Conservation (phyloP, 441 rosid genomes). For the Rhodomyrtus psidioides region DNA sequence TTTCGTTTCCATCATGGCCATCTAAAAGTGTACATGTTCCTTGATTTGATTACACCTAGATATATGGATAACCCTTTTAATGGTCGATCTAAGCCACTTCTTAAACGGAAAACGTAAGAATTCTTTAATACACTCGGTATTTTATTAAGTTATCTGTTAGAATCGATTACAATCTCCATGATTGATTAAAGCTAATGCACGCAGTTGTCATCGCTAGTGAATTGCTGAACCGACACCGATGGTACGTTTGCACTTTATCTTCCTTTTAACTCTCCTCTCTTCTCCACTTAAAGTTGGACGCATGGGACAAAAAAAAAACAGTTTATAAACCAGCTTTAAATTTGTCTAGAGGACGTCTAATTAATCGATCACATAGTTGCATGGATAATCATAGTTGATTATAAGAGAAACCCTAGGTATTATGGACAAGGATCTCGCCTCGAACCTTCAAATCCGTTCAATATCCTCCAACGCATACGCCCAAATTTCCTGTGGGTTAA, state of each 20-base stretch:
- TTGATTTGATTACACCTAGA: constrained; percentile 1
- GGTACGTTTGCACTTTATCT: neutral
- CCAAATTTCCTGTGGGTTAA: neutral
- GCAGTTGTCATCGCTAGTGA: neutral
- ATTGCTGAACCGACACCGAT: neutral
- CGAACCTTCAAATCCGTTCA: neutral
- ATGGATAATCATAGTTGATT: neutral
- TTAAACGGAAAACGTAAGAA: neutral
- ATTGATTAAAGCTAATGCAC: neutral
- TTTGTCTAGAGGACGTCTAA: neutral
- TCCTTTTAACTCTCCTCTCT: neutral
- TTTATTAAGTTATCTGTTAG: neutral
- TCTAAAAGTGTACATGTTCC: constrained; percentile 5
- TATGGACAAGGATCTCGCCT: neutral
- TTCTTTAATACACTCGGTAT: neutral
- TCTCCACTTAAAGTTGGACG: neutral
- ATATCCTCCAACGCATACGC: neutral
- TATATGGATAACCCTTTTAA: neutral
- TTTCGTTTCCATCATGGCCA: constrained; percentile 11
- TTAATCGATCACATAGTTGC: neutral
- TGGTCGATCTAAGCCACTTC: neutral
- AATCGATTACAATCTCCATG: neutral
- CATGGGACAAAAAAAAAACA: neutral
- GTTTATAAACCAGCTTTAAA: neutral
- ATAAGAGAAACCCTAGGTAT: neutral